A percentile compares a stretch with the other conserved stretches of the same genome.
Conservation (phyloP, 1,139 yeast species). For the Ashbya aceris region DNA sequence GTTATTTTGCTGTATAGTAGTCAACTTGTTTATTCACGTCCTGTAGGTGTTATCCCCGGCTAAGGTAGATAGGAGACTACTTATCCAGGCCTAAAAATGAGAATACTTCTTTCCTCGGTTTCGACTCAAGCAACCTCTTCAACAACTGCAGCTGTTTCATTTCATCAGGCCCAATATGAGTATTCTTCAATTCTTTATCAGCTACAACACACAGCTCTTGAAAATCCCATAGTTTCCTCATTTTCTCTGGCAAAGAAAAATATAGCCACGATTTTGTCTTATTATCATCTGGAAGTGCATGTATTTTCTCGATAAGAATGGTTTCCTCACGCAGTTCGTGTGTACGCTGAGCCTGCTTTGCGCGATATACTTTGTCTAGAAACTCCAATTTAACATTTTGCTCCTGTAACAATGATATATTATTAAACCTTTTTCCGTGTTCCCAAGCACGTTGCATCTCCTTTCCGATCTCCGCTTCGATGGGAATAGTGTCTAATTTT, state of each 20-base stretch:
- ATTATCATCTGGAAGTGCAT: constrained; percentile 5
- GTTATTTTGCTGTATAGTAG: too few relatives aligned
- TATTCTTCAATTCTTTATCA: constrained; percentile 12
- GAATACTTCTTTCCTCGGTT: constrained; percentile 61
- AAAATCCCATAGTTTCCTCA: constrained; percentile 27
- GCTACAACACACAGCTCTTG: constrained; percentile 35
- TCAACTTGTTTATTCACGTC: not conserved
- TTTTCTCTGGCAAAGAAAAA: constrained; percentile 1
- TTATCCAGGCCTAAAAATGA: constrained; percentile 38
- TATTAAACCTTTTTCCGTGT: constrained; percentile 26
- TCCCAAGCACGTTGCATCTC: constrained; percentile 34
- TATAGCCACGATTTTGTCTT: constrained; percentile 1
- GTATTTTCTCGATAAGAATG: constrained; percentile 23
- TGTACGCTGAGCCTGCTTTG: constrained; percentile 18
- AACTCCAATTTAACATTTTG: constrained; percentile 69
- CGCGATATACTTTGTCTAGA: constrained; percentile 38
- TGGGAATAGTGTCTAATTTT: constrained; percentile 35
- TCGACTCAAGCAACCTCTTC: constrained; percentile 51
- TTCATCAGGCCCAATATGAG: constrained; percentile 32
- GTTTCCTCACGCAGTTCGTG: constrained; percentile 23
- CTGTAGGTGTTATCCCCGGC: too few relatives aligned
- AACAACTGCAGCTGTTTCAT: constrained; percentile 46
- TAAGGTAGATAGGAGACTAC: not conserved
- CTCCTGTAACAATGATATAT: constrained; percentile 43
- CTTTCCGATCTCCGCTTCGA: constrained; percentile 34